Conservation (phyloP, 192 early-diverging fungal species). For the Gryganskiella cystojenkinii region DNA sequence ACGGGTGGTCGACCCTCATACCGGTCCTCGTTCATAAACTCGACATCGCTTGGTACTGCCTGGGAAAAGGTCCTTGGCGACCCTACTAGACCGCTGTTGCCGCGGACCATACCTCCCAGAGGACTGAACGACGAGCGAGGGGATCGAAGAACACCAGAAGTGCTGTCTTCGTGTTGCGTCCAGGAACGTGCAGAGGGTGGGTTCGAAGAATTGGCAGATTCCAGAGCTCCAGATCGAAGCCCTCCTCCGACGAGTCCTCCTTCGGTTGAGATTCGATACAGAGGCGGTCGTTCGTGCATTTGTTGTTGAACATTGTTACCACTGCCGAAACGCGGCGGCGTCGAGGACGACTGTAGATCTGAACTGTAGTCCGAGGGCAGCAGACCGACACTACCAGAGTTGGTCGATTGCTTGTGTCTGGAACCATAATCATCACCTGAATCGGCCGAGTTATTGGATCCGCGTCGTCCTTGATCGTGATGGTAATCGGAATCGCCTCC, state of each 20-base stretch:
- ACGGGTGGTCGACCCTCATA: constrained; percentile 1
- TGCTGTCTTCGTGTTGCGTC: constrained; percentile 6
- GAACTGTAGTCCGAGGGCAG: not conserved
- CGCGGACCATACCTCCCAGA: not conserved
- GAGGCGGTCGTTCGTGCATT: constrained; percentile 14
- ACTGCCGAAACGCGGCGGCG: too few species aligned
- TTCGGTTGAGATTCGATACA: constrained; percentile 20
- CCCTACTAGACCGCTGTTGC: not conserved
- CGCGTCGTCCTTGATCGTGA: constrained; percentile 7
- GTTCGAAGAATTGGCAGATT: not conserved
- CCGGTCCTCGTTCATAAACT: constrained; percentile 20
- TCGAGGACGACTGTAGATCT: too few species aligned
- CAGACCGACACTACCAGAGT: not conserved
- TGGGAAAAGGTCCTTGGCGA: too few species aligned
- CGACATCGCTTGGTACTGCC: constrained; percentile 3
- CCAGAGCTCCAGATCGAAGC: not conserved
- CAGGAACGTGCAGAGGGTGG: constrained; percentile 3
- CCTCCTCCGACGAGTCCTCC: too few species aligned
- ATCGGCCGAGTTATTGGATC: constrained; percentile 11
- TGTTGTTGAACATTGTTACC: too few species aligned
- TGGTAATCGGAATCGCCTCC: constrained; percentile 11
- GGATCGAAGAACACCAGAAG: not conserved
- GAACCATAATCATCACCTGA: constrained; percentile 18
- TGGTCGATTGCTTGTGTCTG: not conserved
- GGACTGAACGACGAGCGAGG: not conserved